Evolutionary conservation across 2,329 filamentous ascomycete genomes (phyloP).

Genomic region (Phialemonium atrogriseum): DNA sequence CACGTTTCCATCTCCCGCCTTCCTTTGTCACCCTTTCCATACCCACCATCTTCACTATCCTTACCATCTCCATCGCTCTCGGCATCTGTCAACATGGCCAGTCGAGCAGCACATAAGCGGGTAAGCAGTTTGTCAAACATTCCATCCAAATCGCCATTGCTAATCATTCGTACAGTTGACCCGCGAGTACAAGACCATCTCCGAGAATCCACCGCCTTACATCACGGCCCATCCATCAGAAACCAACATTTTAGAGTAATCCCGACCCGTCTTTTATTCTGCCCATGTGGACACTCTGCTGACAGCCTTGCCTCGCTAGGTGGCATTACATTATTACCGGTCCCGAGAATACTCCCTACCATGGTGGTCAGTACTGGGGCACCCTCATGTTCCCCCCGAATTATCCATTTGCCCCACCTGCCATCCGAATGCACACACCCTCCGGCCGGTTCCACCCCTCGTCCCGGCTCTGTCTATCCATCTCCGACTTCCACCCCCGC

Average conservation of each 20-base stretch:
- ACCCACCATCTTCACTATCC: neutral
- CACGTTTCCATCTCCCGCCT: slow-evolving; percentile 1
- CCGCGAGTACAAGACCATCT: slow-evolving; percentile 54
- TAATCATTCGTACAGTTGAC: slow-evolving; percentile 35
- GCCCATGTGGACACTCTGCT: neutral
- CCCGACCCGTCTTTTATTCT: slow-evolving; percentile 6
- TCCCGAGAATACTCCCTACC: slow-evolving; percentile 87
- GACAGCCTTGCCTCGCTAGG: slow-evolving; percentile 29
- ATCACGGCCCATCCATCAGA: slow-evolving; percentile 86
- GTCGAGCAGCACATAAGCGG: slow-evolving; percentile 64
- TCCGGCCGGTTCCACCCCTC: slow-evolving; percentile 92
- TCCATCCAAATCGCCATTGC: neutral
- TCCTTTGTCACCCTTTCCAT: neutral
- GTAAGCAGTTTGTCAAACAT: slow-evolving; percentile 25
- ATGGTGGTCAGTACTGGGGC: slow-evolving; percentile 96
- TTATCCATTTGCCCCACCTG: slow-evolving; percentile 94
- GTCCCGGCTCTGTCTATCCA: slow-evolving; percentile 85
- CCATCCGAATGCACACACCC: slow-evolving; percentile 98
- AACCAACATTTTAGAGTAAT: slow-evolving; percentile 80
- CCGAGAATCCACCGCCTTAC: slow-evolving; percentile 75
- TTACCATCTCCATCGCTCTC: neutral
- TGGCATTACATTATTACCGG: slow-evolving; percentile 97
- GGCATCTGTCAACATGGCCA: slow-evolving; percentile 45
- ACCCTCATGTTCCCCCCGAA: slow-evolving; percentile 91
- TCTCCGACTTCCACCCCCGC: slow-evolving; percentile 95